Conservation (phyloP, 805 yeast species). For the Maudiozyma barnettii region DNA sequence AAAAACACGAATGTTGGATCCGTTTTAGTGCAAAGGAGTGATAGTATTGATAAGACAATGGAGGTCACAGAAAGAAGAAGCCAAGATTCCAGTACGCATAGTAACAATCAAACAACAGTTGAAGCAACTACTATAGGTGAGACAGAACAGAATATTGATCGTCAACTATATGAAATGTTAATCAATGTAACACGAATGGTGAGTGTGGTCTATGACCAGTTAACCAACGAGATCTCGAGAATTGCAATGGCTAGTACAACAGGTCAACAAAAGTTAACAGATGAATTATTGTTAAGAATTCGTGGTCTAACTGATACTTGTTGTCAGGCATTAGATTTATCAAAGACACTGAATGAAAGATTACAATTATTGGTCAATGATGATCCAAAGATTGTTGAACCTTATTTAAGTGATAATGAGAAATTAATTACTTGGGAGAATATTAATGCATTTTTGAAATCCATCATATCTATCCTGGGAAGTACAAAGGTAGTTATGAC, state of each 20-base stretch:
- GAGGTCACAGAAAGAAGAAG: background rate
- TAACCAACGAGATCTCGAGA: constrained; percentile 57
- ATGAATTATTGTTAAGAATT: constrained; percentile 43
- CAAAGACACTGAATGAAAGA: constrained; percentile 51
- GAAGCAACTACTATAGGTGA: constrained; percentile 10
- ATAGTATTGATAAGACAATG: background rate
- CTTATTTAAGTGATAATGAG: constrained; percentile 39
- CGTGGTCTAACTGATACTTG: constrained; percentile 73
- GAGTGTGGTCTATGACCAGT: constrained; percentile 65
- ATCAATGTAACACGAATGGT: constrained; percentile 58
- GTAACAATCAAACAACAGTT: background rate
- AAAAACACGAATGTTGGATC: background rate
- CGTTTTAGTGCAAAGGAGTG: background rate
- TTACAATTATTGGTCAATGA: constrained; percentile 38
- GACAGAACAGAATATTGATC: constrained; percentile 46
- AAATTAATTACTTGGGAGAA: constrained; percentile 75
- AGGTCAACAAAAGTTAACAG: constrained; percentile 30
- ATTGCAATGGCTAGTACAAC: constrained; percentile 48
- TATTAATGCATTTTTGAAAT: constrained; percentile 68
- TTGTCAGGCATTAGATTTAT: constrained; percentile 71
- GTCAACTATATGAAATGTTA: constrained; percentile 55
- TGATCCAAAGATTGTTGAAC: constrained; percentile 12
- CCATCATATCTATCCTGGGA: constrained; percentile 75
- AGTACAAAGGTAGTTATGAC: constrained; percentile 74
- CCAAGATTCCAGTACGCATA: background rate